Base-by-base conservation (phyloP, 345 rosid genomes). In the Gossypioides kirkii region DNA sequence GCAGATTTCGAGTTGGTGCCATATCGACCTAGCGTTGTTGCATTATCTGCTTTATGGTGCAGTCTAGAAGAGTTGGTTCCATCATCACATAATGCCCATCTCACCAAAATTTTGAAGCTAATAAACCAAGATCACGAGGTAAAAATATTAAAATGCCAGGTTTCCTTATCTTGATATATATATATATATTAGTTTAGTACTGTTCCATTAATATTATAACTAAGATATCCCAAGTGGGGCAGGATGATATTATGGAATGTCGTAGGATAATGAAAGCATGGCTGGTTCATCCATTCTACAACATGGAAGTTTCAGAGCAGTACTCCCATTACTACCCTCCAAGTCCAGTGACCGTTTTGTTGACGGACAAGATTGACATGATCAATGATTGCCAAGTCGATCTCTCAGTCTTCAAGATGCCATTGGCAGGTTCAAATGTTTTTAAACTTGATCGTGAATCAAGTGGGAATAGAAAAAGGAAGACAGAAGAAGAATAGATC, bases 301-400 rank as follows among this genome's bases (percentile, higher is more conserved):
- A 63, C 17, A 46, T 64, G 11, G 49, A 32, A 12, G 38, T 65
- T 32, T 14, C 77, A 3, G 66, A 75, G 55, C 58, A 63, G 61
- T 43, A 58, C 4, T 74, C 58, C 46, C 17, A 38, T 62, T 65
- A 38, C 77, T 42, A 79, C 74, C 86, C 88, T 68, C 78, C 84
- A 18, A 89, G 94, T 78, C 94, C 91, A 0, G 86, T 83, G 71
- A 89, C 89, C 0, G 91, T 89, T 2, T 41, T 89, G 71, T 54
- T 70, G 60, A 59, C 65, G 41, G 86, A 78, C 59, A 25, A 75
- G 26, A 75, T 64, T 6, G 75, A 65, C 11, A 69, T 5, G 38
- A 32, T 63, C 10, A 45, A 77, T 28, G 84, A 84, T 73, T 47
- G 70, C 41, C 81, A 65, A 1, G 80, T 74, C 32, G 82, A 82